Evolutionary conservation across 1,284 basidiomycete genomes (phyloP).

Genomic region (Phlebopus sp.): DNA sequence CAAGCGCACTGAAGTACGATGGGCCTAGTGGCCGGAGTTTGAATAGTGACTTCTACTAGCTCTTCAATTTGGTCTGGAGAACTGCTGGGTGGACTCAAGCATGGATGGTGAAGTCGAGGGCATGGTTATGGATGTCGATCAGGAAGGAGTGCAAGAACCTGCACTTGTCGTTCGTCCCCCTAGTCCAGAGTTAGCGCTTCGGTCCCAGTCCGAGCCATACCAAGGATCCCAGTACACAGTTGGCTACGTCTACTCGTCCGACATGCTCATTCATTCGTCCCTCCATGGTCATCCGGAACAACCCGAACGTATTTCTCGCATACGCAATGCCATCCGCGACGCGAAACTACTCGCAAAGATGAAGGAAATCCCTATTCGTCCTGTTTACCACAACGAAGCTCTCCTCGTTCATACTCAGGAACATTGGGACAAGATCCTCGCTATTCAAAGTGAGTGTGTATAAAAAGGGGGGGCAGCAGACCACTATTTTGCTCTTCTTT

Average conservation of each 20-base stretch:
- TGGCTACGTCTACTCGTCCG: conserved; percentile 84
- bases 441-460: conserved; percentile 67
- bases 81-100: conserved; percentile 1
- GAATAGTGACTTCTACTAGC: too few species aligned
- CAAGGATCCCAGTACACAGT: conserved; percentile 33
- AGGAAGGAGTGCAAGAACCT: conserved; percentile 10
- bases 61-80: conserved; percentile 6
- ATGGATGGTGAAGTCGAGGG: conserved; percentile 19
- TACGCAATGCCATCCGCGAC: conserved; percentile 65
- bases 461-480: conserved; percentile 3
- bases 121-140: conserved; percentile 30
- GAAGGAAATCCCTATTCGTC: conserved; percentile 74
- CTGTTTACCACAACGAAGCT: conserved; percentile 76
- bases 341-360: conserved; percentile 70
- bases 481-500: conserved; percentile 6
- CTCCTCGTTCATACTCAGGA: conserved; percentile 87
- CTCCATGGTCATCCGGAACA: conserved; percentile 78
- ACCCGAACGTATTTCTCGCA: conserved; percentile 82
- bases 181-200: conserved; percentile 4
- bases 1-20: too few species aligned
- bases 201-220: conserved; percentile 33
- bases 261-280: conserved; percentile 86
- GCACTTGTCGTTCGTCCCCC: conserved; percentile 4
- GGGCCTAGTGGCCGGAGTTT: conserved; percentile 31
- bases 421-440: conserved; percentile 88